Conservation (phyloP, 164 flowering plant species). For the Akebia trifoliata region DNA sequence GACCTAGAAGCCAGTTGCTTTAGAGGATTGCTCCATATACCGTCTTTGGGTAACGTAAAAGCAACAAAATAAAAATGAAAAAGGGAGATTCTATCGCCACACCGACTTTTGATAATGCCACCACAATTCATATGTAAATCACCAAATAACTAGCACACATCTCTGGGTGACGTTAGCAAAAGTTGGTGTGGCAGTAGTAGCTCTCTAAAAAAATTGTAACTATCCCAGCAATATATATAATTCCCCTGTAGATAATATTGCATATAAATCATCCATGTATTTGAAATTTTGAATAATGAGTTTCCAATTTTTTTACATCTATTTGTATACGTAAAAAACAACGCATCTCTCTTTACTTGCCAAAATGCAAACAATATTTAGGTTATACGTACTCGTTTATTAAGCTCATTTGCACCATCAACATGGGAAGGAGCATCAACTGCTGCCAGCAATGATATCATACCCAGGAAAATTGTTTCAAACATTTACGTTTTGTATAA, state of each 20-base stretch:
- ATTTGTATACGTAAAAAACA: too few species aligned
- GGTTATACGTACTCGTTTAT: constrained; percentile 53
- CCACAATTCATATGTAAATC: background rate
- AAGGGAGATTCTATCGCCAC: too few species aligned
- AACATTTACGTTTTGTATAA: constrained; percentile 7
- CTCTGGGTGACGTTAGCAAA: too few species aligned
- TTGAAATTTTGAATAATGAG: too few species aligned
- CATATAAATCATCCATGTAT: too few species aligned
- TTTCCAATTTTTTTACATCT: too few species aligned
- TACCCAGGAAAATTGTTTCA: constrained; percentile 47
- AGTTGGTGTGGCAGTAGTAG: too few species aligned
- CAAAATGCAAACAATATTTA: background rate
- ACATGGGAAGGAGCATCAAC: constrained; percentile 85
- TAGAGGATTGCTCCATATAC: background rate
- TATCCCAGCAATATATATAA: too few species aligned
- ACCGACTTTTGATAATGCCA: too few species aligned
- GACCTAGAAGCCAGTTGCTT: background rate
- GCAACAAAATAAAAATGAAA: background rate
- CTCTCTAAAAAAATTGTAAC: too few species aligned
- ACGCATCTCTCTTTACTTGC: too few species aligned
- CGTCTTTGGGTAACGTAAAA: background rate
- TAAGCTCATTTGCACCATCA: constrained; percentile 49
- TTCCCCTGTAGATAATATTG: too few species aligned
- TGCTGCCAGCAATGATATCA: constrained; percentile 88
- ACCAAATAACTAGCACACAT: background rate